Conservation (phyloP, 1,284 basidiomycete species). For the Marasmius fiardii region DNA sequence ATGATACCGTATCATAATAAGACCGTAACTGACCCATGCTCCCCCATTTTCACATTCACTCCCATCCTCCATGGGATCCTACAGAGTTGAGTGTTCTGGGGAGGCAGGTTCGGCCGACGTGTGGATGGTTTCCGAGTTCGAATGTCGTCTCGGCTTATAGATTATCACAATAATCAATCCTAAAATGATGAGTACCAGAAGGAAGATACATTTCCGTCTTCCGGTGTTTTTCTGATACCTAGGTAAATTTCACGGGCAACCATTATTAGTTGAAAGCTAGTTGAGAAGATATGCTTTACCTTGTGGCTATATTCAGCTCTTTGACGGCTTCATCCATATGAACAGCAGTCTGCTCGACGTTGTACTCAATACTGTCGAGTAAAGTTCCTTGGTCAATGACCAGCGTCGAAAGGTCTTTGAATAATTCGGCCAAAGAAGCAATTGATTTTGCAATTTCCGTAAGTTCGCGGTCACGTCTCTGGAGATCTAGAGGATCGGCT, state of each 20-base stretch:
- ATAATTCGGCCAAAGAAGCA: slow-evolving; percentile 88
- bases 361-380: slow-evolving; percentile 95
- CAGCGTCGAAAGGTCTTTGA: slow-evolving; percentile 89
- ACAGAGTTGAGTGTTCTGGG: background rate
- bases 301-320: slow-evolving; percentile 81
- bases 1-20: too few relatives aligned
- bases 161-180: slow-evolving; percentile 79
- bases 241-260: slow-evolving; percentile 11
- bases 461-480: slow-evolving; percentile 75
- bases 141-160: slow-evolving; percentile 66
- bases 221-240: slow-evolving; percentile 94
- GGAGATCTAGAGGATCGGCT: slow-evolving; percentile 45
- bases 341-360: slow-evolving; percentile 88
- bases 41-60: too few relatives aligned
- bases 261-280: slow-evolving; percentile 1
- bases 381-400: slow-evolving; percentile 99
- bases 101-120: background rate
- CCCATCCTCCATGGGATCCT: background rate
- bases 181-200: slow-evolving; percentile 87
- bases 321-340: slow-evolving; percentile 82
- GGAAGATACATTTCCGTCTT: slow-evolving; percentile 88
- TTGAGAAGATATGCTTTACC: slow-evolving; percentile 42
- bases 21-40: too few relatives aligned
- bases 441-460: slow-evolving; percentile 93
- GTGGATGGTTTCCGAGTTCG: slow-evolving; percentile 8